Evolutionary conservation across 2,329 filamentous ascomycete genomes (phyloP), one percentile per base, ranked within the genome.

Genomic region (Colletotrichum acutatum): DNA sequence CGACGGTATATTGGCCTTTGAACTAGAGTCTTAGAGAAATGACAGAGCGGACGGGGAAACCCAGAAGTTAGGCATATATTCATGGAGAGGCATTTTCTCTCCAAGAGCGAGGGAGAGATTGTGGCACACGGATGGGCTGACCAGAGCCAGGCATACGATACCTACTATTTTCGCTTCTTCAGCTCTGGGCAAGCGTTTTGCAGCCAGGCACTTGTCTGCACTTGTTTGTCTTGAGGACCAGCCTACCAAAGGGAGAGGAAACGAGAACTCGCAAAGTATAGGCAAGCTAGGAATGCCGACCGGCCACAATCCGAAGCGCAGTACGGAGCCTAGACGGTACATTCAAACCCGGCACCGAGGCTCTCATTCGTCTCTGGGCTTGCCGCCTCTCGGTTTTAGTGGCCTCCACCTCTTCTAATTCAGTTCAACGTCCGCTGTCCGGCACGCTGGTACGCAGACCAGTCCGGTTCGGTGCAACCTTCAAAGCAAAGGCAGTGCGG

Each of bases 281-380:
- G 28, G 37, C 64, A 46, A 68, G 46, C 19, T 57, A 64, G 54
- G 66, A 60, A 69, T 65, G 66, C 66, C 71, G 60, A 67, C 66
- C 71, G 71, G 66, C 24, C 71, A 72, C 54, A 72, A 34, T 61
- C 71, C 71, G 71, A 70, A 72, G 59, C 66, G 66, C 70, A 49
- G 58, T 30, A 58, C 30, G 26, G 58, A 61, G 58, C 28, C 37
- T 7, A 46, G 58, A 7, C 34, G 22, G 42, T 28, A 26, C 34
- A n/a, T 42, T 11, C 14, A 8, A 26, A 26, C 59, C 28, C 28
- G 46, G 28, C 30, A 37, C 32, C 61, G 19, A 54, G 28, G 8
- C 28, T 54, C 16, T 32, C 58, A 72, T 65, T 57, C 34, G 66
- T 58, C 26, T 65, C 46, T 37, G 26, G 61, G 60, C 54, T 70